Evolutionary conservation across 257 asterid genomes (phyloP).

Genomic region (Catharanthus roseus): DNA sequence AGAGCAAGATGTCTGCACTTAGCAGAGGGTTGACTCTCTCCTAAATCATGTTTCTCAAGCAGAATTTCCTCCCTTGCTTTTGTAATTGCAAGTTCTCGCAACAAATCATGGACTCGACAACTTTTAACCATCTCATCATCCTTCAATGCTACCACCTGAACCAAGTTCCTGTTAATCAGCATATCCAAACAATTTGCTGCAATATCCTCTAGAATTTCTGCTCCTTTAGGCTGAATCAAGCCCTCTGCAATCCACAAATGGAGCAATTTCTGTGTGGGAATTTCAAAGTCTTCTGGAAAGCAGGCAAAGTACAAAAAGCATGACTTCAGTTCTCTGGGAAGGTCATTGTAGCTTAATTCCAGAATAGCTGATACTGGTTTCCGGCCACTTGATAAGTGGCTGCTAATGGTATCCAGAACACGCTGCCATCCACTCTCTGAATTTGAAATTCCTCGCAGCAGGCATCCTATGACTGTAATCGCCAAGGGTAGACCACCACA

Average conservation of each 20-base stretch:
- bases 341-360: conserved; percentile 19
- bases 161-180: conserved; percentile 17
- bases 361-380: conserved; percentile 1
- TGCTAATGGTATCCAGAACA: conserved; percentile 12
- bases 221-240: conserved; percentile 9
- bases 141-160: conserved; percentile 4
- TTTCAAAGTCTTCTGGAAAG: conserved; percentile 22
- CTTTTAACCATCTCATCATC: conserved; percentile 13
- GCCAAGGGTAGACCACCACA: conserved; percentile 16
- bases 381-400: not conserved
- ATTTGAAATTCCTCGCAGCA: not conserved
- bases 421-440: conserved; percentile 14
- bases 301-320: conserved; percentile 27
- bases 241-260: conserved; percentile 29
- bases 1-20: not conserved
- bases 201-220: conserved; percentile 13
- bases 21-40: conserved; percentile 3
- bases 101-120: conserved; percentile 24
- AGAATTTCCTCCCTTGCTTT: conserved; percentile 8
- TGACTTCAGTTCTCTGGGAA: conserved; percentile 17
- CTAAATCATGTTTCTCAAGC: not conserved
- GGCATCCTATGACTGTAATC: conserved; percentile 28
- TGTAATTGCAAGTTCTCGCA: conserved; percentile 18
- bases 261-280: conserved; percentile 18
- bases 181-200: conserved; percentile 17